Evolutionary conservation across 768 basidiomycete species (phyloP).

Genomic region (Psilocybe tampanensis): DNA sequence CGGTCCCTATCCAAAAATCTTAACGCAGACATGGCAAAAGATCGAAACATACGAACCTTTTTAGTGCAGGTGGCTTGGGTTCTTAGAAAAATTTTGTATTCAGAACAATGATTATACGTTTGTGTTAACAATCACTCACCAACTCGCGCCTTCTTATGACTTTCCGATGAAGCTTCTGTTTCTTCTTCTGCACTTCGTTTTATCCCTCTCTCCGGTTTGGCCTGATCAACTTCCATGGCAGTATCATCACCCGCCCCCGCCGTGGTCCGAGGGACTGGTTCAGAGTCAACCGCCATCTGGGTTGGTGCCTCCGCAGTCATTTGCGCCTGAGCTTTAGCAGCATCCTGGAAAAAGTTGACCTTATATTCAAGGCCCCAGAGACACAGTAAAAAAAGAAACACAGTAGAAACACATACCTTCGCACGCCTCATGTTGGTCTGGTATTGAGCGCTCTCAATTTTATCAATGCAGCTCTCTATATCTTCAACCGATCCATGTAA

Average conservation of each 20-base stretch:
- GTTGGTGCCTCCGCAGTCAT: slow-evolving; percentile 43
- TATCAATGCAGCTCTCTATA: slow-evolving; percentile 62
- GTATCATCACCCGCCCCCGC: background rate
- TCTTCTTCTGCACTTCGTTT: slow-evolving; percentile 72
- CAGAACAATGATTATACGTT: background rate
- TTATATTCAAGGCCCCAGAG: too few relatives aligned
- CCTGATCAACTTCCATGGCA: slow-evolving; percentile 32
- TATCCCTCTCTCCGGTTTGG: slow-evolving; percentile 36
- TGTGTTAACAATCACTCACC: slow-evolving; percentile 40
- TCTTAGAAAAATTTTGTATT: slow-evolving; percentile 33
- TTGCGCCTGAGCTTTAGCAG: slow-evolving; percentile 59
- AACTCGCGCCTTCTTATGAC: slow-evolving; percentile 60
- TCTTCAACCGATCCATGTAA: slow-evolving; percentile 73
- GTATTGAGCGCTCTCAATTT: slow-evolving; percentile 64
- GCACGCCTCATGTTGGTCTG: slow-evolving; percentile 64
- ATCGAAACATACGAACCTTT: slow-evolving; percentile 49
- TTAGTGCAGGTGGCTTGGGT: slow-evolving; percentile 48
- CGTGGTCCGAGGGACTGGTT: slow-evolving; percentile 1
- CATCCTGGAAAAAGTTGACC: slow-evolving; percentile 64
- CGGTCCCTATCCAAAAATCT: slow-evolving; percentile 69
- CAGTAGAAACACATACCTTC: slow-evolving; percentile 51
- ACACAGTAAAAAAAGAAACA: slow-evolving; percentile 1
- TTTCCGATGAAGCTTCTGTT: slow-evolving; percentile 30
- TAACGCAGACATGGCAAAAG: background rate
- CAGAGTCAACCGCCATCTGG: slow-evolving; percentile 31